These are phyloP conservation scores for Vaccinium macrocarpon DNA, from an alignment of 148 eudicot genomes.

Conservation along the genomic window DNA sequence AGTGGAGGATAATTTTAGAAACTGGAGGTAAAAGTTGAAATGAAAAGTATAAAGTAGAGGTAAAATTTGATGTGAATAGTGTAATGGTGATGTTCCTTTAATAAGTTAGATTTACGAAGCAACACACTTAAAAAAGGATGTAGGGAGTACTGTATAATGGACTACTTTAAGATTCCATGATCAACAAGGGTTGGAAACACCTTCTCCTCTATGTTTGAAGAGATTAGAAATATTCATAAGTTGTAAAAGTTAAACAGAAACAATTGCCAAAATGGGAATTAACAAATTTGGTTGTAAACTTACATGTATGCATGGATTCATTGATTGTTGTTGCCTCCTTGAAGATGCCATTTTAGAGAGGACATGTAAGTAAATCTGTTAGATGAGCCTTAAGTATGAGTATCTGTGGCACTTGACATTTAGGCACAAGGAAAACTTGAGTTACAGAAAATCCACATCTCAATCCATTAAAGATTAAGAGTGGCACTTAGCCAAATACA, in stretches of 20 bases:
- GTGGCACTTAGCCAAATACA: too few species aligned
- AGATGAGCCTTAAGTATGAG: not conserved
- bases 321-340: not conserved
- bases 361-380: not conserved
- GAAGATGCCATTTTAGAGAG: not conserved
- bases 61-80: too few species aligned
- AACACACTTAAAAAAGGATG: too few species aligned
- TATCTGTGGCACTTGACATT: not conserved
- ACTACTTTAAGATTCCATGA: not conserved
- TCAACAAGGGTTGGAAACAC: not conserved
- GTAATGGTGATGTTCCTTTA: too few species aligned
- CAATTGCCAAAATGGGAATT: not conserved
- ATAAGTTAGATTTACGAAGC: too few species aligned
- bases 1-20: too few species aligned
- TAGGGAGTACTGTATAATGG: too few species aligned
- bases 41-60: too few species aligned
- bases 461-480: too few species aligned
- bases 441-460: too few species aligned
- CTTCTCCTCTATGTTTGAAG: not conserved
- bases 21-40: too few species aligned
- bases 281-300: not conserved
- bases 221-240: not conserved
- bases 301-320: not conserved
- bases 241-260: not conserved
- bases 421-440: not conserved